Base-by-base conservation (phyloP, 1,139 yeast genomes). In the Debaryomyces subglobosus region DNA sequence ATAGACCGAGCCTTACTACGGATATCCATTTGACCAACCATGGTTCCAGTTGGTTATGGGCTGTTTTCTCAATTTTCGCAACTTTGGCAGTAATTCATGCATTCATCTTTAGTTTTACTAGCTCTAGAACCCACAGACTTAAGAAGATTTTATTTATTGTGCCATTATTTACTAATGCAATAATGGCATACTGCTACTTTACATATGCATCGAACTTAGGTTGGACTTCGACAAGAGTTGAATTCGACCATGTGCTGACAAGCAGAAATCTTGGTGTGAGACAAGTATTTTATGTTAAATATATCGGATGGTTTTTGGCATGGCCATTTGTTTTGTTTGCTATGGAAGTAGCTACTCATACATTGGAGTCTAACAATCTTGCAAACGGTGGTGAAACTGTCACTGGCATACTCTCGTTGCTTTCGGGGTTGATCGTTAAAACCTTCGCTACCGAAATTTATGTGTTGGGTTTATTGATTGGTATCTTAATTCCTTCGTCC, bases 31-130 rank as follows among this genome's bases (percentile, higher is more conserved):
- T 84, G 43, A 82, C 87, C 16, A 53, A 61, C 10, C 82, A 80
- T 55, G 90, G 90, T 58, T 81, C 88, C 6, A 81, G 81, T 62
- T 85, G 89, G 89, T 72, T 81, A 54, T 85, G 89, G 89, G 79
- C 90, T 1, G 86, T 73, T 16, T 83, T 85, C 58, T 63, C 81
- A 2, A 53, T 72, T 10, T 81, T 84, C 60, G 74, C 75, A 12
- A 48, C 77, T 3, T 62, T 77, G 8, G 63, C 83, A 12, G 47
- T 83, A 21, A 58, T 64, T 39, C 78, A 79, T 58, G 72, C 72
- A 9, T 64, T 62, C 25, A 55, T 74, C 34, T 75, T 74, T 52
- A 68, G 71, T 44, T 65, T 68, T 40, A 69, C 77, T 42, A 72
- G 71, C 45, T 61, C 71, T 20, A 61, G 64, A 49, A 73, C 65